Percentiles rank a stretch among this genome's conserved stretches.
These are phyloP conservation scores for Oryza officinalis DNA, from an alignment of 176 grass and related monocot genomes.

Conservation along the genomic window DNA sequence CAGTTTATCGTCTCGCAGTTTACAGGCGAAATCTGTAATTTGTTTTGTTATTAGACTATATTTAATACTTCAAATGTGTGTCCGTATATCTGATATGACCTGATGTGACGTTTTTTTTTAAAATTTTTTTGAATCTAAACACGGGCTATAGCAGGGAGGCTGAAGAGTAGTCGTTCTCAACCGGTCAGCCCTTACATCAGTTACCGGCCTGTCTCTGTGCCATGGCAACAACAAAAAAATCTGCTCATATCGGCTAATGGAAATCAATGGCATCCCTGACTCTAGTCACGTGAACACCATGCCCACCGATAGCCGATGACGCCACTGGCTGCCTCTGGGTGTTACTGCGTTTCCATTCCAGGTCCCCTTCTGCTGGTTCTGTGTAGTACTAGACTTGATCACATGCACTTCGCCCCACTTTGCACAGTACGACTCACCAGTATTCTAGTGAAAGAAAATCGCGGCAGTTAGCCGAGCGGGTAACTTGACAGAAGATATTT, in stretches of 20 bases:
- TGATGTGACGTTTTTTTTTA: too few species aligned
- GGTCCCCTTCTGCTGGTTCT: neutral
- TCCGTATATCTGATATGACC: too few species aligned
- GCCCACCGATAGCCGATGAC: neutral
- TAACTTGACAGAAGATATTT: neutral
- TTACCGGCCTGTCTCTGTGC: neutral
- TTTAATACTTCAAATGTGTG: too few species aligned
- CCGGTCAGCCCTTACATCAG: neutral
- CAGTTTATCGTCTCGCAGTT: too few species aligned
- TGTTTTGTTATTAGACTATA: too few species aligned
- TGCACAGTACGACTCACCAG: neutral
- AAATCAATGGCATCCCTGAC: neutral
- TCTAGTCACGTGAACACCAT: constrained; percentile 40
- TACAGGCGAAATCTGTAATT: too few species aligned
- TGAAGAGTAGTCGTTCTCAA: neutral
- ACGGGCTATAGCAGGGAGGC: too few species aligned
- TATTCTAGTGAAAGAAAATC: neutral
- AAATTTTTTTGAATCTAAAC: too few species aligned
- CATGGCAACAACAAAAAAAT: neutral
- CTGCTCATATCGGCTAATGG: neutral
- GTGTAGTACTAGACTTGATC: neutral
- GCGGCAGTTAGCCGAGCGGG: too few species aligned
- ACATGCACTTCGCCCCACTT: neutral
- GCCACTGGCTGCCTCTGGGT: neutral
- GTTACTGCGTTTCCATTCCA: neutral